Percentiles rank a stretch among this genome's conserved stretches.
phyloP scores from a whole-genome alignment of 495 filamentous ascomycete genomes.

The Hypoxylon intermedium region DNA sequence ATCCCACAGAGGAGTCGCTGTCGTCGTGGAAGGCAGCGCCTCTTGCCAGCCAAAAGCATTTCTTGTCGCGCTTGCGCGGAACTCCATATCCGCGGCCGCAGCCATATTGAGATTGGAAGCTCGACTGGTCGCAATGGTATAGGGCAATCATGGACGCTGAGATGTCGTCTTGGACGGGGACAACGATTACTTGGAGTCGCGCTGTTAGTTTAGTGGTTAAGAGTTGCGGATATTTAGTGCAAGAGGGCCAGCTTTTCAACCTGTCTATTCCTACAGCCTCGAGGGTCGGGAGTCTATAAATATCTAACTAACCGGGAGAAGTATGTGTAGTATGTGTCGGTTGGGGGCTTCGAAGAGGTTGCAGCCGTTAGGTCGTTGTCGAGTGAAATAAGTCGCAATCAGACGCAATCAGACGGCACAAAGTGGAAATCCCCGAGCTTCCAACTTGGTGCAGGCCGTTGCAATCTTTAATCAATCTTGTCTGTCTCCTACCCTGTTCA shows the following conservation, averaged over 20 bases:
- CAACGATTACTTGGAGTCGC: slow-evolving; percentile 10
- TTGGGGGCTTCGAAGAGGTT: slow-evolving; percentile 21
- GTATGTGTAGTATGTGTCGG: slow-evolving; percentile 5
- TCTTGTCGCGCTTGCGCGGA: slow-evolving; percentile 44
- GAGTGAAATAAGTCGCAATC: too few species aligned
- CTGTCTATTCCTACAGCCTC: slow-evolving; percentile 30
- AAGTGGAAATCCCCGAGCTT: slow-evolving; percentile 19
- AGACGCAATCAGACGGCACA: slow-evolving; percentile 15
- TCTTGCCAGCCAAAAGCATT: slow-evolving; percentile 34
- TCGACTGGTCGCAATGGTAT: slow-evolving; percentile 45
- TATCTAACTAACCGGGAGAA: slow-evolving; percentile 26
- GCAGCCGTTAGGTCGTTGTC: slow-evolving; percentile 22
- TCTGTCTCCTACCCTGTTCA: slow-evolving; percentile 25
- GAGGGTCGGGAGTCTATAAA: slow-evolving; percentile 15
- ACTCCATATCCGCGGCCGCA: slow-evolving; percentile 46
- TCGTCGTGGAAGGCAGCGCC: slow-evolving; percentile 38
- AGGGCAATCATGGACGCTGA: slow-evolving; percentile 54
- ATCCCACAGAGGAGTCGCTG: slow-evolving; percentile 44
- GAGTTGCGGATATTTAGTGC: not conserved
- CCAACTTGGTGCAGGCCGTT: slow-evolving; percentile 22
- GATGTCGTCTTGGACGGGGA: slow-evolving; percentile 30
- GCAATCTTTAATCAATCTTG: slow-evolving; percentile 28
- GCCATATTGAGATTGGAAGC: slow-evolving; percentile 54
- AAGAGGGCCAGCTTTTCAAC: slow-evolving; percentile 4
- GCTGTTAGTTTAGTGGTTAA: slow-evolving; percentile 17